phyloP scores from a whole-genome alignment of 306 rosid species.

The Medicago ruthenica region DNA sequence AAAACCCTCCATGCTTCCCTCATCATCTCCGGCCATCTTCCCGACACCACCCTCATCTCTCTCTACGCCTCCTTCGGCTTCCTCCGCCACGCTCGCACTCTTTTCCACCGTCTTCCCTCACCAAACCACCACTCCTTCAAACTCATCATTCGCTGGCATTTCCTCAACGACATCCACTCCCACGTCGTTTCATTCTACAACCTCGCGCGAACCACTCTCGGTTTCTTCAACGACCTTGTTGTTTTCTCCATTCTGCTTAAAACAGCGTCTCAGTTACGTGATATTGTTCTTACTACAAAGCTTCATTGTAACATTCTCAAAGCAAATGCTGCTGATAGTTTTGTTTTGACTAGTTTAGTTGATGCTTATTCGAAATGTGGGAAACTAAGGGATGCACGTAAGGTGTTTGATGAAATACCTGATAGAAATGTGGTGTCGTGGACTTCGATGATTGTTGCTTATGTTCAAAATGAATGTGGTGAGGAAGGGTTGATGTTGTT shows the following conservation, averaged over 20 bases:
- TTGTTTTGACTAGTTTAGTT: conserved; percentile 60
- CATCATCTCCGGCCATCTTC: conserved; percentile 52
- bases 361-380: conserved; percentile 67
- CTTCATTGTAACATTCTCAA: conserved; percentile 67
- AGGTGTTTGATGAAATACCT: conserved; percentile 59
- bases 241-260: conserved; percentile 67
- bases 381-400: conserved; percentile 38
- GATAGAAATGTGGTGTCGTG: conserved; percentile 68
- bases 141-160: conserved; percentile 75
- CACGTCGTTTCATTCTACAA: conserved; percentile 54
- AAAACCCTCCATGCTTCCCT: conserved; percentile 65
- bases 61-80: conserved; percentile 65
- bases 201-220: conserved; percentile 45
- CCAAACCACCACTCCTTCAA: conserved; percentile 67
- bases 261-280: conserved; percentile 61
- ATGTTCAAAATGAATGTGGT: conserved; percentile 71
- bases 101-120: conserved; percentile 61
- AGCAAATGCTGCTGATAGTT: conserved; percentile 53
- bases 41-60: conserved; percentile 58
- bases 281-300: conserved; percentile 48
- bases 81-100: conserved; percentile 58
- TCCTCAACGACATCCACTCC: conserved; percentile 54
- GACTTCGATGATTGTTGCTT: conserved; percentile 80
- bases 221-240: conserved; percentile 44
- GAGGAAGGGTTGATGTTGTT: conserved; percentile 61